A percentile compares a stretch with the other conserved stretches of the same genome.
Conservation (phyloP, 176 grass and related monocot genomes). For the Avena insularis region DNA sequence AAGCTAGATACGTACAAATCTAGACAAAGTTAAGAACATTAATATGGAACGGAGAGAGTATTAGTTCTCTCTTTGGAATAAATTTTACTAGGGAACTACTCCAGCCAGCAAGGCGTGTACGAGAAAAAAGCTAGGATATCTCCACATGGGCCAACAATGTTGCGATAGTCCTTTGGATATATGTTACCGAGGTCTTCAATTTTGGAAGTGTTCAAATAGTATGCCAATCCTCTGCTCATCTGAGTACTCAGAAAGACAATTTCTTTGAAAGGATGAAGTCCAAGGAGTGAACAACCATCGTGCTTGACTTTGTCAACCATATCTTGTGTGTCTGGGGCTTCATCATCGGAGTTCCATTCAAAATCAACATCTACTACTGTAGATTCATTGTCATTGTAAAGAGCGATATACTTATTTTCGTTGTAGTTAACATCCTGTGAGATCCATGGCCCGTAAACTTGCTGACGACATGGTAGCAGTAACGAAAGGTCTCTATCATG, state of each 20-base stretch:
- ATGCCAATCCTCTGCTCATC: background rate
- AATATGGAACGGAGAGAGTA: background rate
- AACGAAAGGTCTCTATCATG: background rate
- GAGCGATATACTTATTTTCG: background rate
- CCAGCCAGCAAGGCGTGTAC: slow-evolving; percentile 15
- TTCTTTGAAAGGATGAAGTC: slow-evolving; percentile 21
- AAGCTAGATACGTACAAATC: too few relatives aligned
- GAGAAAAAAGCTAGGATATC: background rate
- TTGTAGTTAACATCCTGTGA: background rate
- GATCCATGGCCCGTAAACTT: slow-evolving; percentile 7
- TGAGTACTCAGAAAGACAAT: background rate
- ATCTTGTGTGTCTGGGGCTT: background rate
- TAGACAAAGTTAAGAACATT: too few relatives aligned
- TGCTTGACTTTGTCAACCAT: too few relatives aligned
- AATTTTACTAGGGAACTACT: background rate
- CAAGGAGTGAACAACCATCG: background rate
- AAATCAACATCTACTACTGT: background rate
- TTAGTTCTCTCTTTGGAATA: background rate
- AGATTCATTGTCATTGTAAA: background rate
- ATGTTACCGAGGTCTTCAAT: slow-evolving; percentile 7
- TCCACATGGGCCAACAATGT: background rate
- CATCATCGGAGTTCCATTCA: slow-evolving; percentile 6
- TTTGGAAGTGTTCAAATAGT: slow-evolving; percentile 21
- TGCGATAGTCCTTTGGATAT: background rate
- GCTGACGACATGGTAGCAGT: background rate